Conservation (phyloP, 2,329 filamentous ascomycete genomes). For the Dryadomyces quercivorus region DNA sequence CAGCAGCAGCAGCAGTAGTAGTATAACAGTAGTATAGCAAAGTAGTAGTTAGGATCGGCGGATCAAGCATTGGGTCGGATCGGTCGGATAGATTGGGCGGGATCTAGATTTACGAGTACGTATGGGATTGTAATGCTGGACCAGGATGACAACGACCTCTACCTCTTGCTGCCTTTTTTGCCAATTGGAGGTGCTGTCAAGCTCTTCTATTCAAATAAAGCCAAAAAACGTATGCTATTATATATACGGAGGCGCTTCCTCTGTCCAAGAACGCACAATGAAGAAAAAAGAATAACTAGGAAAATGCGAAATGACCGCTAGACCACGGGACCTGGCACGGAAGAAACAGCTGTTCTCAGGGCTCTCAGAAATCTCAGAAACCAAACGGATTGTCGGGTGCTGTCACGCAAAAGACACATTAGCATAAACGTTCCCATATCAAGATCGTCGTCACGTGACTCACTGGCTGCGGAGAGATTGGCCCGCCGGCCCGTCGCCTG, state of each 20-base stretch:
- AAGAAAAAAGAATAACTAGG: background rate
- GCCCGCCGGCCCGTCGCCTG: constrained; percentile 84
- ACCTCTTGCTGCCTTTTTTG: background rate
- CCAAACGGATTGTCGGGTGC: constrained; percentile 21
- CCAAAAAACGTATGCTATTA: background rate
- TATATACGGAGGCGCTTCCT: background rate
- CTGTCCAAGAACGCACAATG: background rate
- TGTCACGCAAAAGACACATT: constrained; percentile 8
- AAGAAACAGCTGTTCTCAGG: too few species aligned
- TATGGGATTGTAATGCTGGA: too few species aligned
- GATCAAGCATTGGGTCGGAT: too few species aligned
- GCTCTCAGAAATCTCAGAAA: constrained; percentile 11
- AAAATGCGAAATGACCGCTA: too few species aligned
- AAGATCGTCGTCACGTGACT: constrained; percentile 33
- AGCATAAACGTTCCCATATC: background rate
- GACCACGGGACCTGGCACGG: too few species aligned
- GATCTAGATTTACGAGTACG: too few species aligned
- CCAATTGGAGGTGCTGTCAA: background rate
- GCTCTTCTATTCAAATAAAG: background rate
- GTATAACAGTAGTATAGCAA: too few species aligned
- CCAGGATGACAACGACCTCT: too few species aligned
- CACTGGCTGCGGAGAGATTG: constrained; percentile 91
- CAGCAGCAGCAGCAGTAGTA: too few species aligned
- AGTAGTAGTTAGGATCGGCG: background rate
- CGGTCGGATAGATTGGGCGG: too few species aligned